A percentile compares a stretch with the other conserved stretches of the same genome.
Conservation (phyloP, 2,329 filamentous ascomycete species). For the Colletotrichum sublineola region DNA sequence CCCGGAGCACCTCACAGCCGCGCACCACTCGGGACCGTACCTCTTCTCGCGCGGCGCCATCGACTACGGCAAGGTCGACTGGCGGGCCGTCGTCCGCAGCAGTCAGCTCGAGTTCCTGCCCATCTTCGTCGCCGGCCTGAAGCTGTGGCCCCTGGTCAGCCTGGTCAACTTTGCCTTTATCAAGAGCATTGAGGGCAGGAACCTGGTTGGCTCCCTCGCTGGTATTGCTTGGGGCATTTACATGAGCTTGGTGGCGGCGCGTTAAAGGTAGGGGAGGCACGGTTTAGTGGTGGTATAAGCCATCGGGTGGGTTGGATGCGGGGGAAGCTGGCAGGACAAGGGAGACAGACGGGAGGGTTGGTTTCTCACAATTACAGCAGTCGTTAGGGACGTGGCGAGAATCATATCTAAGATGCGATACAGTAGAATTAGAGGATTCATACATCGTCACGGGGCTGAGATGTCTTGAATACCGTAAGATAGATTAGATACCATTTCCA, state of each 20-base stretch:
- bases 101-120: slow-evolving; percentile 70
- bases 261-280: slow-evolving; percentile 37
- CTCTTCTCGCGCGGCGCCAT: slow-evolving; percentile 54
- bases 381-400: not conserved
- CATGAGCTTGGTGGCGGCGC: slow-evolving; percentile 72
- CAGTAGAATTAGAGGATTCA: not conserved
- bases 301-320: not conserved
- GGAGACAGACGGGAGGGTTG: not conserved
- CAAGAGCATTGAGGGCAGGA: slow-evolving; percentile 77
- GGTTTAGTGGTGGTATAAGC: not conserved
- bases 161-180: slow-evolving; percentile 77
- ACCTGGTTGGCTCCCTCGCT: slow-evolving; percentile 78
- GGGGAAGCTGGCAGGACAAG: not conserved
- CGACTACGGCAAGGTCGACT: slow-evolving; percentile 61
- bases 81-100: slow-evolving; percentile 57
- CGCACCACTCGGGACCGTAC: slow-evolving; percentile 49
- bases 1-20: slow-evolving; percentile 51
- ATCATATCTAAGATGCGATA: not conserved
- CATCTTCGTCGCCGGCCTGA: slow-evolving; percentile 76
- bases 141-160: slow-evolving; percentile 78
- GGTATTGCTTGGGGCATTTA: slow-evolving; percentile 83
- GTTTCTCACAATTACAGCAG: not conserved
- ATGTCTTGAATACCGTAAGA: not conserved
- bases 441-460: not conserved
- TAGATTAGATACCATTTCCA: not conserved